Base-by-base conservation (phyloP, 371 early-diverging fungal genomes). In the Parasitella parasitica region DNA sequence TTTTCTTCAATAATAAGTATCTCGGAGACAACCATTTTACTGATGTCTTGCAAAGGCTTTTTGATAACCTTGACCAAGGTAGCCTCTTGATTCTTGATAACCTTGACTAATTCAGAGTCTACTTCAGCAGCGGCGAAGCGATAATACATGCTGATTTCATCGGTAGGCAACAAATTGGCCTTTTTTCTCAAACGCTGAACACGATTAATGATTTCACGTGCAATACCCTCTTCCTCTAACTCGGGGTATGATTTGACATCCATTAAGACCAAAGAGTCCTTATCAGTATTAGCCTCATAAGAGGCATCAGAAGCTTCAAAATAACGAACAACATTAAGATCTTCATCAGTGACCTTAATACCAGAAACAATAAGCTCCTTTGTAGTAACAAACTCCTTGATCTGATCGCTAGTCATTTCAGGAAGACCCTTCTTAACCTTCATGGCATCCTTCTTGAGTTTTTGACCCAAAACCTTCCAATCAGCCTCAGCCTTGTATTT, bases 161-260 rank as follows among this genome's bases (percentile, higher is more conserved):
- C 98, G 16, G 91, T 91, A 4, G 96, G 91, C 72, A 89, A 84
- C 63, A 97, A 81, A 35, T 68, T 73, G 56, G 80, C 85, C 89
- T 95, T 94, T 87, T 99, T 99, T 73, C 99, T 89, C 65, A 98
- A 80, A 68, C 97, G 92, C 84, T 99, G 99, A 18, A 99, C 92
- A 69, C 99, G 92, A 87, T 98, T 99, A 67, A 98, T 90, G 66
- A 99, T 80, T 82, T 99, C 99, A 67, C 99, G 89, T 20, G 99
- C 99, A 55, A 90, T 62, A 61, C 97, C 97, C 80, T 98, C 98
- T 66, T 93, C 89, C 69, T 92, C 85, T 28, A 99, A 86, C 54
- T 87, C 89, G 35, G 89, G 82, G 75, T 95, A 92, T 39, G 87
- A 76, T 64, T 89, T 85, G 46, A 83, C 85, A 77, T 99, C 98